A percentile compares a stretch with the other conserved stretches of the same genome.
phyloP scores from a whole-genome alignment of 2,329 filamentous ascomycete genomes.

The Talaromyces verruculosus region DNA sequence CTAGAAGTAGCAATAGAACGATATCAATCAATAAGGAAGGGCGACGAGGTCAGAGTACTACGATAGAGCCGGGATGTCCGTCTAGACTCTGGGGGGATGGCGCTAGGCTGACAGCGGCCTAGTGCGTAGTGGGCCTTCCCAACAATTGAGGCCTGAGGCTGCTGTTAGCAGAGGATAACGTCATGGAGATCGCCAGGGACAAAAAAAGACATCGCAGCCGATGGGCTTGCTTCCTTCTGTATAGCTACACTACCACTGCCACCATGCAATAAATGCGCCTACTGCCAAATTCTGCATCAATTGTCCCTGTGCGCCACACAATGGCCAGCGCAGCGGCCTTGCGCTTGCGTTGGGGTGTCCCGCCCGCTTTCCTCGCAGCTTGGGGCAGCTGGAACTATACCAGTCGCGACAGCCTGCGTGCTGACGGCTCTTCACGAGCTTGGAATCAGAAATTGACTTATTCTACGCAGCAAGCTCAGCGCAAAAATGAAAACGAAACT shows the following conservation, averaged over 20 bases:
- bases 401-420: slow-evolving; percentile 28
- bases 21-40: too few species aligned
- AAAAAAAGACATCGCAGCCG: not conserved
- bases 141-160: not conserved
- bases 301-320: slow-evolving; percentile 28
- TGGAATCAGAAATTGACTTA: slow-evolving; percentile 29
- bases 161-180: not conserved
- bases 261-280: slow-evolving; percentile 27
- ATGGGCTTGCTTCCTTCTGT: not conserved
- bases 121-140: not conserved
- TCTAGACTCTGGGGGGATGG: not conserved
- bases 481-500: slow-evolving; percentile 15
- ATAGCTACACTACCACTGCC: not conserved
- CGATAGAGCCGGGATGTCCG: not conserved
- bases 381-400: slow-evolving; percentile 19
- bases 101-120: not conserved
- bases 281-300: slow-evolving; percentile 21
- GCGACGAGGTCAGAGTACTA: too few species aligned
- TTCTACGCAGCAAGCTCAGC: slow-evolving; percentile 21
- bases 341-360: slow-evolving; percentile 38
- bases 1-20: too few species aligned
- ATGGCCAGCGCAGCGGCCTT: slow-evolving; percentile 39
- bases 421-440: slow-evolving; percentile 25
- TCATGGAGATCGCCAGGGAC: slow-evolving; percentile 22
- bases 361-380: slow-evolving; percentile 29